Evolutionary conservation across 169 alveolate genomes (phyloP).

Genomic region (Cryptosporidium meleagridis): DNA sequence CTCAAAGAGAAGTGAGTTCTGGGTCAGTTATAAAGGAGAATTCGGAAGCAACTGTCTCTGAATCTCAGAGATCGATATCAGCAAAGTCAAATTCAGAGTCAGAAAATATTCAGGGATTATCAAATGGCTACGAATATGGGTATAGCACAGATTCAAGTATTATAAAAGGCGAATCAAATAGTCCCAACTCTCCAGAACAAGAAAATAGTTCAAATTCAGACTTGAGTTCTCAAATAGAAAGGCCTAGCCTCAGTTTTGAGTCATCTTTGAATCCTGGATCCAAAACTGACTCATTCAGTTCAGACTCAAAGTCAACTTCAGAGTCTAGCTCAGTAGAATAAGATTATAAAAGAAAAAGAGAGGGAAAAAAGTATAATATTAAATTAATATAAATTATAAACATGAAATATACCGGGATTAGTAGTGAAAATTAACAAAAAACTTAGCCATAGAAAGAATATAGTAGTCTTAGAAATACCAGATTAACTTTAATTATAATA

Average conservation of each 20-base stretch:
- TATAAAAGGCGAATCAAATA: not conserved
- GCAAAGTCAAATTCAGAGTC: not conserved
- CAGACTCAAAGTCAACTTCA: not conserved
- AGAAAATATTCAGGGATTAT: not conserved
- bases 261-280: not conserved
- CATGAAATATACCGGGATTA: not conserved
- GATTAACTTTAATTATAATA: slow-evolving; percentile 4
- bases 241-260: not conserved
- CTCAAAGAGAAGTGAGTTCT: not conserved
- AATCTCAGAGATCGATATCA: not conserved
- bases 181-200: no score
- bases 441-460: not conserved
- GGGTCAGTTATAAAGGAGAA: not conserved
- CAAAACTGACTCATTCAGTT: not conserved
- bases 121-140: not conserved
- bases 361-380: no score
- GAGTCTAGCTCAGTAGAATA: no score
- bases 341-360: no score
- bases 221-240: not conserved
- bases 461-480: not conserved
- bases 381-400: no score
- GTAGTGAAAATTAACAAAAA: not conserved
- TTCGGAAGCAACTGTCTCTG: not conserved
- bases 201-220: not conserved
- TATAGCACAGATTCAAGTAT: not conserved